These are phyloP conservation scores for Phytophthora fragariaefolia DNA, from an alignment of 352 stramenopile genomes.

Conservation along the genomic window DNA sequence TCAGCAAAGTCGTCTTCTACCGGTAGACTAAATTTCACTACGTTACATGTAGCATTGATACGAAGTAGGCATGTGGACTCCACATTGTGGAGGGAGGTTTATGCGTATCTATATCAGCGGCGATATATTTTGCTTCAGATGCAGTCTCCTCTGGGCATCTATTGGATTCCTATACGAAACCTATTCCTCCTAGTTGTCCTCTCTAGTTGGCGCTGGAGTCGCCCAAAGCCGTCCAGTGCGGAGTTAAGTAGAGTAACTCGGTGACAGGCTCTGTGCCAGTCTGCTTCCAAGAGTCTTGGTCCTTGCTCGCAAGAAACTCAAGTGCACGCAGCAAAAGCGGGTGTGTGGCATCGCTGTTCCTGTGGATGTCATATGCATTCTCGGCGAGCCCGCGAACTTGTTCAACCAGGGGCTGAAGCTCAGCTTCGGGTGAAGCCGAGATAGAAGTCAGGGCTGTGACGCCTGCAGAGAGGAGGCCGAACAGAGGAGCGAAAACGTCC, in stretches of 20 bases:
- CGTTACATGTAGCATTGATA: no score
- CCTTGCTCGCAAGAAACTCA: conserved; percentile 29
- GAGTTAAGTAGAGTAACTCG: conserved; percentile 58
- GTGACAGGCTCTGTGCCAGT: conserved; percentile 10
- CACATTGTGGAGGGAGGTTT: no score
- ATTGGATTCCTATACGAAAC: background rate
- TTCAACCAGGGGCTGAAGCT: conserved; percentile 30
- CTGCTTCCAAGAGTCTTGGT: conserved; percentile 2
- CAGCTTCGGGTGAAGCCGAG: conserved; percentile 8
- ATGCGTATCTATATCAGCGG: background rate
- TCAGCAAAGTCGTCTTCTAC: no score
- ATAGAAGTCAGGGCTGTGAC: conserved; percentile 45
- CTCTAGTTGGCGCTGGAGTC: conserved; percentile 17
- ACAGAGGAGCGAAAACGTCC: conserved; percentile 63
- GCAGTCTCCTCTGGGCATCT: background rate
- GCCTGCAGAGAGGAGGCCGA: conserved; percentile 50
- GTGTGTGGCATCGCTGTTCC: conserved; percentile 37
- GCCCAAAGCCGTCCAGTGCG: conserved; percentile 44
- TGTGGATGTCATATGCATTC: conserved; percentile 24
- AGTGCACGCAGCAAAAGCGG: conserved; percentile 49
- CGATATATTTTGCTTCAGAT: conserved; percentile 1
- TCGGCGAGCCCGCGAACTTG: conserved; percentile 36
- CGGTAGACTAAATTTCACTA: no score
- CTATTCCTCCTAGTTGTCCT: background rate
- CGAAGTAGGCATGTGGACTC: no score